Evolutionary conservation across 148 eudicot genomes (phyloP), one percentile per base, ranked within the genome.

Genomic region (Rhododendron ovatum): DNA sequence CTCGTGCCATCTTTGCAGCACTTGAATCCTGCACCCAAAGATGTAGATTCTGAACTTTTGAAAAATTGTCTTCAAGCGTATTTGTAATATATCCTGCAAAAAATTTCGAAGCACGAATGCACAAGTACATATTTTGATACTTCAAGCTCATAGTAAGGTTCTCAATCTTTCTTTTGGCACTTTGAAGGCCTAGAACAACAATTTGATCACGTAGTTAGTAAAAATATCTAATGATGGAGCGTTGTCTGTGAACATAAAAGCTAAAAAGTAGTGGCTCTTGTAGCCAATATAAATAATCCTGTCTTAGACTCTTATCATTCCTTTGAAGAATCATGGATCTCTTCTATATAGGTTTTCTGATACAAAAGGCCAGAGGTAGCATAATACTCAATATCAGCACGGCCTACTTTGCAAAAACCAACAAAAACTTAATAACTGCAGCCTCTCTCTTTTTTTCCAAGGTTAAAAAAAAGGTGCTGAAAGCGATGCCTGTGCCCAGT

Each of bases 1-100:
- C 87, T 83, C 89, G 87, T 80, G 91, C 92, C 89, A 90, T 80
- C 85, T 88, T 89, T 51, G 94, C 96, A 73, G 50, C 83, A 86
- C 91, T 89, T 78, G 95, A 35, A 88, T 95, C 96, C 98, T 95
- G 91, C 53, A 87, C 5, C 39, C 78, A 71, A 84, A 74, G 22
- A 84, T 65, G 85, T 5, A 84, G 28, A 26, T 43, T 37, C 33
- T 28, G 8, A 71, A 73, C 8, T 4, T 14, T 0, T 69, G 33
- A 41, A 14, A 71, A 11, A 14, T 71, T 5, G 74, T 33, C 41
- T 39, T 33, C 76, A 30, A 4, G 20, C 8, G 22, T 30, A 10
- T 48, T 39, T 11, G 13, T 12, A 13, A 48, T 63, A 5, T 63
- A 83, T 63, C 53, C 22, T 82, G 76, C 51, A 24, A 39, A 82